Evolutionary conservation across 2,329 filamentous ascomycete species (phyloP), one percentile per base, ranked within the genome.

Genomic region (Colletotrichum sp.): DNA sequence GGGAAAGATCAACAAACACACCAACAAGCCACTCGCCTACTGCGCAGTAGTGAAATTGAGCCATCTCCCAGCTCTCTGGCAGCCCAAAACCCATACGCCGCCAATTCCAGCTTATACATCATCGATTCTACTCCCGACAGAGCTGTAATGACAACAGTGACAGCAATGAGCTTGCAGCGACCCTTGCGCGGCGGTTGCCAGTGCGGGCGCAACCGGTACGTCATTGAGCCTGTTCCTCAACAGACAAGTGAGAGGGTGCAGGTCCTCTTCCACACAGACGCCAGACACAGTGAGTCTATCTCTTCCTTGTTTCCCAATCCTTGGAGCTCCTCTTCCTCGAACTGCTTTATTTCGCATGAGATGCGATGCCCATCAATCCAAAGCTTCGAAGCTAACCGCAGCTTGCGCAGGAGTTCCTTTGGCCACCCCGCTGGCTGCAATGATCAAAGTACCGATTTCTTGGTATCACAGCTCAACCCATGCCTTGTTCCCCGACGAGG

Each of bases 201-300:
- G 67, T 98, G 96, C 83, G 95, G 95, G 71, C 91, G 96, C 75
- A 98, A 97, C 80, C 89, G 92, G 80, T 98, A 98, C 84, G 88
- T 92, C 72, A 91, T 98, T 77, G 84, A 90, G 59, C 43, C 43
- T 51, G 88, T 96, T 29, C 95, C 95, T 2, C 82, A 86, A 24
- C 83, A 87, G 77, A 86, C 89, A 54, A 83, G 85, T 51, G 85
- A 91, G 38, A 84, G 88, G 65, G 91, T 92, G 18, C 89, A 92
- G 77, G 91, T 97, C 27, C 90, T 95, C 75, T 97, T 98, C 81
- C 93, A 95, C 82, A 91, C 92, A 47, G 90, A 91, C 73, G 86
- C 88, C 70, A 86, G 88, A 51, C 93, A 94, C 78, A 91, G 95
- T 98, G 91, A 84, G 94, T 90, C 29, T 11, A 47, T 12, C 16